These are phyloP conservation scores for Citrus medica DNA, from an alignment of 345 rosid species.

Conservation along the genomic window DNA sequence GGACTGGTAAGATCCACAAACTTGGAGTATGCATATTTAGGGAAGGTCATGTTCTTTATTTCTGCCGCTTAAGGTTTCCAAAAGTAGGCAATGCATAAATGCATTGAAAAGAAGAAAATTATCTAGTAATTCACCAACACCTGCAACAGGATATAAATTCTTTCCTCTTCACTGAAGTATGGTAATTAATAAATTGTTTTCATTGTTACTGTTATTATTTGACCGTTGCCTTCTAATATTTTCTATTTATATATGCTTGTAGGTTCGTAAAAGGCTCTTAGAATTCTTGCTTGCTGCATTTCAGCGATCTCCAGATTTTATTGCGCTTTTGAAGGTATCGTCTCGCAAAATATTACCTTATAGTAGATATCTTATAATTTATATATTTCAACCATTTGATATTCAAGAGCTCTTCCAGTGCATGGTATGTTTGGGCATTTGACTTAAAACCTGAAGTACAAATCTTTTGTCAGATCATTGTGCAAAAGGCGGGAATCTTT, in stretches of 20 bases:
- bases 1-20: neutral
- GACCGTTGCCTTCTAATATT: neutral
- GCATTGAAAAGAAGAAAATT: neutral
- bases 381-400: neutral
- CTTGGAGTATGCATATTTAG: neutral
- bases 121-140: neutral
- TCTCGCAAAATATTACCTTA: neutral
- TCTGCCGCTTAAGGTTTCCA: neutral
- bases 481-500: neutral
- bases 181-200: neutral
- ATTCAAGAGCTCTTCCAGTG: neutral
- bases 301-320: constrained; percentile 75
- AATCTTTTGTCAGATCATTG: neutral
- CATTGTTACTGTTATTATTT: neutral
- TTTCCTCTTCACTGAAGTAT: neutral
- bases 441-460: neutral
- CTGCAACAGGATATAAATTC: neutral
- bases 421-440: neutral
- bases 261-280: constrained; percentile 78
- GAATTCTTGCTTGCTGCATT: constrained; percentile 91
- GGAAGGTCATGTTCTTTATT: neutral
- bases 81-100: neutral
- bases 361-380: neutral
- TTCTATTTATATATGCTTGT: constrained; percentile 13
- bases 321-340: constrained; percentile 77